Evolutionary conservation across 202 grass and related monocot species (phyloP).

Genomic region (Elaeis oleifera): DNA sequence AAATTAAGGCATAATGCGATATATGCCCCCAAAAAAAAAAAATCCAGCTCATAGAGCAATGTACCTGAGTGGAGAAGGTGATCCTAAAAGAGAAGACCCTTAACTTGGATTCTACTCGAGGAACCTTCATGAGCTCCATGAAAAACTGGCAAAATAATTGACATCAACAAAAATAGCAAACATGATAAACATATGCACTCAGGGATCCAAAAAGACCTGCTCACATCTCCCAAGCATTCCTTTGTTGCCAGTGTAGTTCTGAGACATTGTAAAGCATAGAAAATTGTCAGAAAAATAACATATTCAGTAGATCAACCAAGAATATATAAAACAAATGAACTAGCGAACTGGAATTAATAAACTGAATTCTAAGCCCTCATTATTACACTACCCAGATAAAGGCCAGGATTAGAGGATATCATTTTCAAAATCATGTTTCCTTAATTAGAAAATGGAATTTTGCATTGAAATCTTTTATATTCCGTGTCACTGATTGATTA

Average conservation of each 20-base stretch:
- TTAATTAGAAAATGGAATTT: too few species aligned
- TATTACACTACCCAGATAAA: too few species aligned
- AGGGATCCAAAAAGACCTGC: slow-evolving; percentile 51
- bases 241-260: slow-evolving; percentile 79
- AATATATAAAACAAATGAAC: neutral
- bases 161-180: slow-evolving; percentile 21
- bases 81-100: slow-evolving; percentile 96
- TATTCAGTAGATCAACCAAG: neutral
- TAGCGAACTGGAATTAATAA: too few species aligned
- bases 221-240: slow-evolving; percentile 96
- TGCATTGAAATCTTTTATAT: too few species aligned
- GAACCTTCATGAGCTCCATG: slow-evolving; percentile 91
- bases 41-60: neutral
- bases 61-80: slow-evolving; percentile 78
- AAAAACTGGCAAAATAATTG: slow-evolving; percentile 62
- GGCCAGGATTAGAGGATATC: too few species aligned
- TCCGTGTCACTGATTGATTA: too few species aligned
- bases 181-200: slow-evolving; percentile 6
- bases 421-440: too few species aligned
- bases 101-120: slow-evolving; percentile 90
- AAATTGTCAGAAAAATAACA: neutral
- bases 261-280: slow-evolving; percentile 4
- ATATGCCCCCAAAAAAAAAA: too few species aligned
- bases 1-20: too few species aligned
- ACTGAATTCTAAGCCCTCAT: too few species aligned